Evolutionary conservation across 2,329 filamentous ascomycete species (phyloP).

Genomic region (Fusarium humuli): DNA sequence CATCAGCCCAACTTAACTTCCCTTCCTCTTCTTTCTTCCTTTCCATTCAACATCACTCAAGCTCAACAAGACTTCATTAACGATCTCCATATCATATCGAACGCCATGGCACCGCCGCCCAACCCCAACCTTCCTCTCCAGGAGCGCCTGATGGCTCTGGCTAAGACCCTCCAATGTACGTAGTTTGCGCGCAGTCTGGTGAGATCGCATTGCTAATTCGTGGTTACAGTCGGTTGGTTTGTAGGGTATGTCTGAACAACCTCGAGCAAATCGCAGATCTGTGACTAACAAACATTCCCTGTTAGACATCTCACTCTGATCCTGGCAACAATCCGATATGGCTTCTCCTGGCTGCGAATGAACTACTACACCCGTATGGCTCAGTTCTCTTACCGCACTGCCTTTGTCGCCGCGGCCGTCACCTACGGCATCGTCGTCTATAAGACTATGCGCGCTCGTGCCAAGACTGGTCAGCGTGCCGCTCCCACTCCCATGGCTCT

Average conservation of each 20-base stretch:
- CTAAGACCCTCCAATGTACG: slow-evolving; percentile 92
- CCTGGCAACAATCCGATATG: slow-evolving; percentile 83
- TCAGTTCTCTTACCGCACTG: slow-evolving; percentile 85
- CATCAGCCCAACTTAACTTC: slow-evolving; percentile 28
- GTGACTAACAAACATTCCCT: slow-evolving; percentile 29
- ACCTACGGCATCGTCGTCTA: slow-evolving; percentile 99
- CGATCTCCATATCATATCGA: slow-evolving; percentile 9
- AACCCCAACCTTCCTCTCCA: slow-evolving; percentile 74
- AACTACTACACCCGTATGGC: slow-evolving; percentile 85
- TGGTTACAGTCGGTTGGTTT: slow-evolving; percentile 77
- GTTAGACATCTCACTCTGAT: slow-evolving; percentile 86
- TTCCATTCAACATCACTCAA: slow-evolving; percentile 28
- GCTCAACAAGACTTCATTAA: background rate
- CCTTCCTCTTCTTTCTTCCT: slow-evolving; percentile 23
- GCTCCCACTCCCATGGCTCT: slow-evolving; percentile 72
- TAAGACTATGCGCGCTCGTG: slow-evolving; percentile 91
- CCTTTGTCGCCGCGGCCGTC: slow-evolving; percentile 87
- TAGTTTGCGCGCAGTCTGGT: slow-evolving; percentile 48
- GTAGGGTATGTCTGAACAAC: slow-evolving; percentile 71
- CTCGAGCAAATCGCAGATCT: background rate
- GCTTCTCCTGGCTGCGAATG: slow-evolving; percentile 87
- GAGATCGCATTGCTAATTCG: slow-evolving; percentile 40
- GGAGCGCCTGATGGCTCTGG: slow-evolving; percentile 81
- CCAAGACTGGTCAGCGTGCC: slow-evolving; percentile 76
- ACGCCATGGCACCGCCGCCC: slow-evolving; percentile 77